Evolutionary conservation across 257 asterid genomes (phyloP).

Genomic region (Scutellaria barbata): DNA sequence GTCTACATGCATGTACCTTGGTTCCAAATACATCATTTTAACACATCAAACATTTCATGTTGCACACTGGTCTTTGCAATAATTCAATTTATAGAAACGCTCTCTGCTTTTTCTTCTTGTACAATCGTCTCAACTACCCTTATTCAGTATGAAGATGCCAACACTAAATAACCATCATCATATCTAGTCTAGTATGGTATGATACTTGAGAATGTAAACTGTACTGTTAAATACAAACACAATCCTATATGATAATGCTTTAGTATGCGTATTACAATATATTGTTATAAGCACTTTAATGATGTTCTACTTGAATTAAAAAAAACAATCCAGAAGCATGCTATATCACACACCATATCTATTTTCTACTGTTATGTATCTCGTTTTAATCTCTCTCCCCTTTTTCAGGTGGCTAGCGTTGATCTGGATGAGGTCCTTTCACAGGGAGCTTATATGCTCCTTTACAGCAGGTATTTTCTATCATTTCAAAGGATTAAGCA

Average conservation of each 20-base stretch:
- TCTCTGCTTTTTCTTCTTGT: constrained; percentile 11
- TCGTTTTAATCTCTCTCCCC: constrained; percentile 3
- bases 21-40: background rate
- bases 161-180: constrained; percentile 10
- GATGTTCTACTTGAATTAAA: constrained; percentile 12
- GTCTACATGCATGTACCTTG: background rate
- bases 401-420: constrained; percentile 66
- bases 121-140: background rate
- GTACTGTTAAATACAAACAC: background rate
- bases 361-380: background rate
- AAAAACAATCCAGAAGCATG: constrained; percentile 1
- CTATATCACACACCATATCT: background rate
- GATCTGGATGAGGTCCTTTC: constrained; percentile 91
- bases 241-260: background rate
- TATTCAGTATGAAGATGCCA: background rate
- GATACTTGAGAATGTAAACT: background rate
- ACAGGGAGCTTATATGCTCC: constrained; percentile 97
- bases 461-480: constrained; percentile 80
- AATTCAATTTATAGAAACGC: background rate
- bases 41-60: constrained; percentile 15
- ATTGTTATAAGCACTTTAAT: background rate
- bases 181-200: background rate
- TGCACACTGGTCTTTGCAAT: constrained; percentile 1
- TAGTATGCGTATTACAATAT: background rate
- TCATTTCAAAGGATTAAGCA: constrained; percentile 11